Percentiles rank a stretch among this genome's conserved stretches.
Conservation (phyloP, 2,329 filamentous ascomycete species). For the Cladophialophora bantiana region DNA sequence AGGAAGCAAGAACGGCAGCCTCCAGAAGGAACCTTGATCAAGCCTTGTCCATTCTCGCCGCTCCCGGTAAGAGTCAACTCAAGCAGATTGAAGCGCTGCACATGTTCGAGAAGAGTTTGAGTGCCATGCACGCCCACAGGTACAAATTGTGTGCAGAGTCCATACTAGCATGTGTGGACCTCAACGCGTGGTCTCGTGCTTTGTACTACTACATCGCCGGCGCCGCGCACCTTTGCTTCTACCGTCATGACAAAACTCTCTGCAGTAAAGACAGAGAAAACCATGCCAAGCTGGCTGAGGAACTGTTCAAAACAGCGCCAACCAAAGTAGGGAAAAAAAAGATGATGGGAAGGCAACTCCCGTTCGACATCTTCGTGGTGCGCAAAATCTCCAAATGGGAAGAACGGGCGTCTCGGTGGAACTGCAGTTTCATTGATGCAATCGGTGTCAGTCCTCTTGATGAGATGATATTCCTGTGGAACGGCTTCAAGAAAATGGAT, state of each 20-base stretch:
- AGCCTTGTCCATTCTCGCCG: constrained; percentile 71
- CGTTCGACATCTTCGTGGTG: constrained; percentile 84
- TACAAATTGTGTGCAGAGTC: constrained; percentile 76
- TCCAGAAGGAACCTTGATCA: constrained; percentile 70
- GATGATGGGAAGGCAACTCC: constrained; percentile 87
- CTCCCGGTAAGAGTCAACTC: constrained; percentile 70
- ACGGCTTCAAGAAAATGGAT: constrained; percentile 82
- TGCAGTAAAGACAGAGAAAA: constrained; percentile 54
- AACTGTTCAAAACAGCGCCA: constrained; percentile 74
- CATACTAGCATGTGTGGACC: constrained; percentile 73
- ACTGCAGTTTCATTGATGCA: constrained; percentile 76
- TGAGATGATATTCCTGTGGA: constrained; percentile 96
- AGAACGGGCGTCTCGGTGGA: constrained; percentile 71
- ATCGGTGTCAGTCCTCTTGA: constrained; percentile 80
- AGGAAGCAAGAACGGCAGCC: constrained; percentile 80
- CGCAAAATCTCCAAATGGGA: constrained; percentile 92
- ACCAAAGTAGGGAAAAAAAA: constrained; percentile 81
- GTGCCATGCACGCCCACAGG: constrained; percentile 78
- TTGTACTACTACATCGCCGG: constrained; percentile 91
- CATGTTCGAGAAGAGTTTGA: constrained; percentile 82
- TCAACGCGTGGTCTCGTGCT: constrained; percentile 90
- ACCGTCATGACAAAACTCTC: constrained; percentile 63
- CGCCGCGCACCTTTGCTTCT: constrained; percentile 78
- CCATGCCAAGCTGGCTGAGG: constrained; percentile 70
- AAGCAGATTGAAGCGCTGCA: constrained; percentile 87